These are phyloP conservation scores for Neurospora sp. DNA, from an alignment of 495 filamentous ascomycete genomes.

Conservation along the genomic window DNA sequence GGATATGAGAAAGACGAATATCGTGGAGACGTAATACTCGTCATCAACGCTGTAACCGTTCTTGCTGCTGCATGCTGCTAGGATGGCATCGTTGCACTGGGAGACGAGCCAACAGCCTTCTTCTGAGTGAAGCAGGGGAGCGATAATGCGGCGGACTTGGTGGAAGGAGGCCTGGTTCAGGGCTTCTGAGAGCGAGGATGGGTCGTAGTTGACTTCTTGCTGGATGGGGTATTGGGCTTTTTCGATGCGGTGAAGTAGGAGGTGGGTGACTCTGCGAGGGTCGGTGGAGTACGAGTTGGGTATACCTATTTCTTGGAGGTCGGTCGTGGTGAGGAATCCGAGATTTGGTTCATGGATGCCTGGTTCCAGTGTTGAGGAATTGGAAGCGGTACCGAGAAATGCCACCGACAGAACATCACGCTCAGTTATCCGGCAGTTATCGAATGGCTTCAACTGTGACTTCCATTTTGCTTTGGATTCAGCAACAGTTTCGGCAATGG, in stretches of 20 bases:
- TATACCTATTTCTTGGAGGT: background rate
- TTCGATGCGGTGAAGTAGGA: background rate
- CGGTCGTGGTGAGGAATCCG: background rate
- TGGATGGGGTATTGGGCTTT: background rate
- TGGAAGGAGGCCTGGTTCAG: background rate
- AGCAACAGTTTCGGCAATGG: background rate
- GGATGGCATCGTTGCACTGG: background rate
- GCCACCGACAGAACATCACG: slow-evolving; percentile 19
- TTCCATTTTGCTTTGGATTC: background rate
- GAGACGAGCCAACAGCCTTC: background rate
- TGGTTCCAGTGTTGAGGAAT: background rate
- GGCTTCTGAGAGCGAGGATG: background rate
- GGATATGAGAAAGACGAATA: background rate
- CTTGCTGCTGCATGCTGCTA: background rate
- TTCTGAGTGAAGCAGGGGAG: background rate
- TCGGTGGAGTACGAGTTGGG: background rate
- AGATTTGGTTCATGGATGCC: background rate
- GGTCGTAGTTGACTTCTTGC: background rate
- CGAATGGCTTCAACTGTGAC: background rate
- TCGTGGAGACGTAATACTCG: background rate
- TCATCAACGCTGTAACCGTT: background rate
- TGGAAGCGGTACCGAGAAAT: slow-evolving; percentile 2
- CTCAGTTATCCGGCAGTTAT: slow-evolving; percentile 14
- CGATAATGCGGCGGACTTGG: background rate
- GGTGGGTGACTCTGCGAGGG: background rate